These are phyloP conservation scores for Zarea fungicola DNA, from an alignment of 2,329 filamentous ascomycete species.

Conservation along the genomic window DNA sequence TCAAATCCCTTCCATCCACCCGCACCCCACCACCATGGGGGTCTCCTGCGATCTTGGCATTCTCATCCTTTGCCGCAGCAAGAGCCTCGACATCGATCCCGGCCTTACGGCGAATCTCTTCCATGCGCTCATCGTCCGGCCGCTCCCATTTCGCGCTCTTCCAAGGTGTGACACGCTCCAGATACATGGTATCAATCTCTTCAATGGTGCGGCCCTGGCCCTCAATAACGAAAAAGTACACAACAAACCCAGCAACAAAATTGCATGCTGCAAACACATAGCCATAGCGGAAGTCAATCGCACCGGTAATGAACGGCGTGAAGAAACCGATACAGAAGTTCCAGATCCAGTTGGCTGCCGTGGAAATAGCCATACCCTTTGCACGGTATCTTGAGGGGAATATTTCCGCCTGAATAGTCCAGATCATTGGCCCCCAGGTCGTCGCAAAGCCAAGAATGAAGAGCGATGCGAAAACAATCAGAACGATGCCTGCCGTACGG, in stretches of 20 bases:
- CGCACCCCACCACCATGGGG: not conserved
- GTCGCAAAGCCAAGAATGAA: slow-evolving; percentile 63
- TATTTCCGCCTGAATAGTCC: slow-evolving; percentile 60
- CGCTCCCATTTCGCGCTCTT: slow-evolving; percentile 53
- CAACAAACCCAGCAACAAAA: slow-evolving; percentile 55
- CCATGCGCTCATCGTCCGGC: slow-evolving; percentile 39
- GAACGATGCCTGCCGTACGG: slow-evolving; percentile 46
- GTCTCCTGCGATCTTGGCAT: slow-evolving; percentile 9
- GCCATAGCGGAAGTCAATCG: slow-evolving; percentile 68
- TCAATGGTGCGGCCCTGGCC: slow-evolving; percentile 68
- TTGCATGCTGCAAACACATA: slow-evolving; percentile 73
- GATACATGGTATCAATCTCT: slow-evolving; percentile 76
- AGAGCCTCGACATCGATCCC: slow-evolving; percentile 32
- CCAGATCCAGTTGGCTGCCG: slow-evolving; percentile 62
- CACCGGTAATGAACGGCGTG: slow-evolving; percentile 69
- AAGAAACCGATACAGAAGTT: slow-evolving; percentile 75
- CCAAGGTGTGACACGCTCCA: slow-evolving; percentile 58
- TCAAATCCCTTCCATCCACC: slow-evolving; percentile 7
- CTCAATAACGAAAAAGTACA: slow-evolving; percentile 76
- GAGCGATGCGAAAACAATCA: slow-evolving; percentile 59
- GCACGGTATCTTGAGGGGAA: slow-evolving; percentile 59
- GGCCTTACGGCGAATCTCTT: slow-evolving; percentile 35
- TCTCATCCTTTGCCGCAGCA: slow-evolving; percentile 9
- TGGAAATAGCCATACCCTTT: slow-evolving; percentile 55
- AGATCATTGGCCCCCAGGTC: slow-evolving; percentile 62